Evolutionary conservation across 2,329 filamentous ascomycete species (phyloP).

Genomic region (Sclerotinia spermophila): DNA sequence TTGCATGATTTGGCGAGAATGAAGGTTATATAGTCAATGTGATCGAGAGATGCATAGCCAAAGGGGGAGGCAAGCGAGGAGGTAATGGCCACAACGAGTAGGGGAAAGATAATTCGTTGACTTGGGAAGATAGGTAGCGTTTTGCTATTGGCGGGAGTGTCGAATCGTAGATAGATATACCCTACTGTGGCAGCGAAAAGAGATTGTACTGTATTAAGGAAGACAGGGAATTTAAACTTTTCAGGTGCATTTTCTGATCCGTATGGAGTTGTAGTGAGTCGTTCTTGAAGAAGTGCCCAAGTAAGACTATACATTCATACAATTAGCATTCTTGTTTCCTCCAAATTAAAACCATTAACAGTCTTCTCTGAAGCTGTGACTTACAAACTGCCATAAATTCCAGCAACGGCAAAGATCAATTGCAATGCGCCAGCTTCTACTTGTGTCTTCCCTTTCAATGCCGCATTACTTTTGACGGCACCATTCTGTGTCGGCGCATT

Average conservation of each 20-base stretch:
- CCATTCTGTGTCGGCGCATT: conserved; percentile 21
- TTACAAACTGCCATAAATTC: conserved; percentile 97
- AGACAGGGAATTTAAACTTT: conserved; percentile 88
- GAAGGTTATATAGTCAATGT: conserved; percentile 98
- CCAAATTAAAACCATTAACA: neutral
- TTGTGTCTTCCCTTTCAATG: conserved; percentile 26
- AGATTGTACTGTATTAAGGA: conserved; percentile 95
- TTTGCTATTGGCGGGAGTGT: conserved; percentile 52
- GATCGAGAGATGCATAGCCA: conserved; percentile 84
- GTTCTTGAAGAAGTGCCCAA: conserved; percentile 95
- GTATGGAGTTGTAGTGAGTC: conserved; percentile 90
- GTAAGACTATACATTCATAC: conserved; percentile 60
- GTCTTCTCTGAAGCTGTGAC: conserved; percentile 27
- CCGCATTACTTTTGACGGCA: conserved; percentile 36
- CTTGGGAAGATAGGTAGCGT: conserved; percentile 72
- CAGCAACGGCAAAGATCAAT: conserved; percentile 81
- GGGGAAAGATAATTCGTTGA: conserved; percentile 66
- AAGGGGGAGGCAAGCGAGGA: conserved; percentile 90
- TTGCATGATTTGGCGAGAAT: conserved; percentile 98
- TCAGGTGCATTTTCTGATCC: conserved; percentile 59
- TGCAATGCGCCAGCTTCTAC: conserved; percentile 65
- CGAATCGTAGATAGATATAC: conserved; percentile 70
- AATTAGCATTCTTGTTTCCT: conserved; percentile 1
- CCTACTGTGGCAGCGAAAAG: conserved; percentile 81
- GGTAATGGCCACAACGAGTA: conserved; percentile 82